phyloP scores from a whole-genome alignment of 2,329 filamentous ascomycete genomes.

The Magnaporthiopsis incrustans region DNA sequence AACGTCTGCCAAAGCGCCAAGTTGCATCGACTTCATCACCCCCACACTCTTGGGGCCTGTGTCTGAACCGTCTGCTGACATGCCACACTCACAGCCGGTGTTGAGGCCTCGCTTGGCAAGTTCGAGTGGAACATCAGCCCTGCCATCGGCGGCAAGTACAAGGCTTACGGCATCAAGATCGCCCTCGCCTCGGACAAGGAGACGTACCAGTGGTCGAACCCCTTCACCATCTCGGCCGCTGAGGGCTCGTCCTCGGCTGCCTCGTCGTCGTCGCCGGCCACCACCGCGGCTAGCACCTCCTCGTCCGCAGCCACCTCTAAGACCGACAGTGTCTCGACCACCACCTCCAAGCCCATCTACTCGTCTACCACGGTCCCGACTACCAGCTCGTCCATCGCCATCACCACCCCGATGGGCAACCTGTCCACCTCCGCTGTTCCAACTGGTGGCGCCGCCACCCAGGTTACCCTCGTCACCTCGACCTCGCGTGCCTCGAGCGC shows the following conservation, averaged over 20 bases:
- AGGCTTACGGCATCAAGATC: conserved; percentile 52
- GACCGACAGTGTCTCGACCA: conserved; percentile 16
- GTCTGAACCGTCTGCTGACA: neutral
- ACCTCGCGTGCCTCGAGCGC: conserved; percentile 14
- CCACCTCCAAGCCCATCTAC: conserved; percentile 17
- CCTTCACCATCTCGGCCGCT: conserved; percentile 43
- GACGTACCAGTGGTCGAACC: conserved; percentile 55
- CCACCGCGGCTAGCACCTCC: conserved; percentile 14
- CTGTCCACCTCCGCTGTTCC: conserved; percentile 13
- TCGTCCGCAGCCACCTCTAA: conserved; percentile 14
- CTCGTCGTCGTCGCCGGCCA: conserved; percentile 15
- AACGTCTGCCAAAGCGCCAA: too few species aligned
- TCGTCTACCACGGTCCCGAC: conserved; percentile 8
- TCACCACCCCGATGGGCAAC: conserved; percentile 19
- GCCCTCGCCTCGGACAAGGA: conserved; percentile 35
- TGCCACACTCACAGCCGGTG: conserved; percentile 28
- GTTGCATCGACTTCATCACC: too few species aligned
- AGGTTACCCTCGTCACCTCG: conserved; percentile 18
- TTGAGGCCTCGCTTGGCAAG: conserved; percentile 34
- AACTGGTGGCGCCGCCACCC: conserved; percentile 18
- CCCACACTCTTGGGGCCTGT: too few species aligned
- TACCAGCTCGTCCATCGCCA: conserved; percentile 11
- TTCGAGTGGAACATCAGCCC: conserved; percentile 45
- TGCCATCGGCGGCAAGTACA: conserved; percentile 31
- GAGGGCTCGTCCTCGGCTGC: conserved; percentile 10